Conservation (phyloP, 768 basidiomycete species). For the Suillus subaureus region DNA sequence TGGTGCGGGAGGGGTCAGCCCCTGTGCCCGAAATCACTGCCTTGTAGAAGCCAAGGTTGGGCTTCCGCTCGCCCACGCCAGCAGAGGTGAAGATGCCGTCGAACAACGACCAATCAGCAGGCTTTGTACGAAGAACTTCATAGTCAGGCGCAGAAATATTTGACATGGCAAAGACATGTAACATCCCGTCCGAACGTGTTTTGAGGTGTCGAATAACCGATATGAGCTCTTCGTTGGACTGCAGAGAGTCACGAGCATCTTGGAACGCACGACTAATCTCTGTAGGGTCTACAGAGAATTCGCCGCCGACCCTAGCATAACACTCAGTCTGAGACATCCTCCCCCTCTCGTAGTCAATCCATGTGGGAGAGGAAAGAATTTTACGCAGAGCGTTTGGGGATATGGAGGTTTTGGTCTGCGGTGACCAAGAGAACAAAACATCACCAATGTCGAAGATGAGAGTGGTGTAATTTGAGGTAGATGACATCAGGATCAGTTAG, state of each 20-base stretch:
- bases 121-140: constrained; percentile 43
- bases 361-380: constrained; percentile 48
- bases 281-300: constrained; percentile 39
- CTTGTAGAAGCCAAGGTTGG: constrained; percentile 54
- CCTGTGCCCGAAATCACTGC: constrained; percentile 48
- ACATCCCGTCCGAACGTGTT: constrained; percentile 31
- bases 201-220: constrained; percentile 50
- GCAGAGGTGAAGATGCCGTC: constrained; percentile 56
- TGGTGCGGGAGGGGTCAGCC: constrained; percentile 46
- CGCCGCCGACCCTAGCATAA: constrained; percentile 42
- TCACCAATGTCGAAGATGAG: constrained; percentile 59
- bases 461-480: constrained; percentile 19
- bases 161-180: constrained; percentile 57
- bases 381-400: constrained; percentile 41
- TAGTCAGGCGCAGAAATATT: constrained; percentile 61
- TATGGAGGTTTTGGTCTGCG: constrained; percentile 45
- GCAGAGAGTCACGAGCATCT: constrained; percentile 50
- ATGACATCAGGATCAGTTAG: constrained; percentile 2
- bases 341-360: constrained; percentile 58
- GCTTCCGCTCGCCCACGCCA: constrained; percentile 55
- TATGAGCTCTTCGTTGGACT: constrained; percentile 46
- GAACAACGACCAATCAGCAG: constrained; percentile 51
- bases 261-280: constrained; percentile 49
- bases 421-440: constrained; percentile 58
- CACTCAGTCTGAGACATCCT: constrained; percentile 45